phyloP scores from a whole-genome alignment of 2,329 filamentous ascomycete genomes.

The Aspergillus chevalieri region DNA sequence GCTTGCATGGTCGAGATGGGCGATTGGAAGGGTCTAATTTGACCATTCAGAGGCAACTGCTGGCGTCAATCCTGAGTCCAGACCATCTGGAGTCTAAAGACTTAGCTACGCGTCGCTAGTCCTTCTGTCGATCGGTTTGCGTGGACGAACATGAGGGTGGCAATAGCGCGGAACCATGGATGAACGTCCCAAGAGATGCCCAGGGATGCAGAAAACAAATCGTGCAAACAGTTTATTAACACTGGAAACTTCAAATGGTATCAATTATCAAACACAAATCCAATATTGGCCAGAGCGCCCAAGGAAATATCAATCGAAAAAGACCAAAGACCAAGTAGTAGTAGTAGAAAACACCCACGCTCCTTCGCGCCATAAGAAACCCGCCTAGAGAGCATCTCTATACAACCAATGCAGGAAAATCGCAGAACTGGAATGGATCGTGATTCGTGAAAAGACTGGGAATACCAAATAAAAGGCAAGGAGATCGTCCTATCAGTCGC shows the following conservation, averaged over 20 bases:
- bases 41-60: no score
- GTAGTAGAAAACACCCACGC: neutral
- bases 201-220: neutral
- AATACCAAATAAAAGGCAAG: slow-evolving; percentile 4
- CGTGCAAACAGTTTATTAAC: neutral
- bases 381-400: neutral
- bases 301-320: neutral
- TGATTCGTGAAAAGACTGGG: slow-evolving; percentile 2
- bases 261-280: neutral
- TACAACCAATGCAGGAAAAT: neutral
- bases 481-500: neutral
- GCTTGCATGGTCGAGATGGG: no score
- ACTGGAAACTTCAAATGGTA: slow-evolving; percentile 2
- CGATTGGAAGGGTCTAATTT: no score
- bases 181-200: neutral
- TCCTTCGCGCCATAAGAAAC: neutral
- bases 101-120: neutral
- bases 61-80: neutral
- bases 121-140: neutral
- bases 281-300: neutral
- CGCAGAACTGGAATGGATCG: neutral
- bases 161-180: neutral
- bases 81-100: no score
- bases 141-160: neutral
- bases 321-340: neutral